Evolutionary conservation across 176 grass and related monocot genomes (phyloP).

Genomic region (Avena atlantica): DNA sequence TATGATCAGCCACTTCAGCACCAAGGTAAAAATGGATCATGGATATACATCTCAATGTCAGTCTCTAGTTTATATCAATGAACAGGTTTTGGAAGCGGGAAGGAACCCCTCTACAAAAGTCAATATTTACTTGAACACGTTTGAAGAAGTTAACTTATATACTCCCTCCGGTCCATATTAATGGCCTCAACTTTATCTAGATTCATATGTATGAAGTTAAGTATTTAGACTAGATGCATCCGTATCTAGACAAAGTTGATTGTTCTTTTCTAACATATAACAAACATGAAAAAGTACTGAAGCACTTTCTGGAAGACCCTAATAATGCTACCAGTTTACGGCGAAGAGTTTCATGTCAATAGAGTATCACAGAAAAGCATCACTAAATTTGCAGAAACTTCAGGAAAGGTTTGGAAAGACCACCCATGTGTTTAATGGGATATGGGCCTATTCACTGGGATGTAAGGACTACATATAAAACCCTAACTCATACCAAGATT

Average conservation of each 20-base stretch:
- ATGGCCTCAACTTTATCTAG: too few relatives aligned
- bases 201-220: too few relatives aligned
- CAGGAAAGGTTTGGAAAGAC: neutral
- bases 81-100: neutral
- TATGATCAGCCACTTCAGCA: slow-evolving; percentile 28
- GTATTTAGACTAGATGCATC: too few relatives aligned
- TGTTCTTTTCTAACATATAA: neutral
- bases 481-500: neutral
- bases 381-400: neutral
- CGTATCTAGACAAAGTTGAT: too few relatives aligned
- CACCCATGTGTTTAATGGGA: neutral
- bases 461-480: slow-evolving; percentile 7
- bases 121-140: neutral
- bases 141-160: neutral
- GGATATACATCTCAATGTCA: slow-evolving; percentile 30
- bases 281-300: neutral
- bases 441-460: neutral
- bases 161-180: too few relatives aligned
- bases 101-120: neutral
- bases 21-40: slow-evolving; percentile 18
- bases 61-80: slow-evolving; percentile 1
- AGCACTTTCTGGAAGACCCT: slow-evolving; percentile 4
- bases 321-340: neutral
- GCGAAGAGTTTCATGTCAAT: neutral
- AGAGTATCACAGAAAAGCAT: neutral